Evolutionary conservation across 345 rosid species (phyloP).

Genomic region (Eucalyptus polybractea): DNA sequence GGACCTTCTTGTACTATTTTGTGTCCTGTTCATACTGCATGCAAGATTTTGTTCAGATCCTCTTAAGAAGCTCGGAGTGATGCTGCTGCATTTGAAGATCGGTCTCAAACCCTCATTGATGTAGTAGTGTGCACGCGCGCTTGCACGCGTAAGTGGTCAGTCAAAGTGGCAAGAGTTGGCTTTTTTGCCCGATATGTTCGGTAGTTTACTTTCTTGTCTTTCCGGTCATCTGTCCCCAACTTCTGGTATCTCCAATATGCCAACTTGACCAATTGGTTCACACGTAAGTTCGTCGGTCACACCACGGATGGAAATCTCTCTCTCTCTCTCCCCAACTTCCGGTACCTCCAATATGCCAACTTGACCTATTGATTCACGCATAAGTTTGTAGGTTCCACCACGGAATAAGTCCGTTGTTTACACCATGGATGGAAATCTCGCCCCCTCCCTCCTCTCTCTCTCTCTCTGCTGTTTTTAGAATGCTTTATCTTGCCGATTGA

Average conservation of each 20-base stretch:
- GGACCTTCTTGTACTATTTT: neutral
- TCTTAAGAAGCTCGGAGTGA: neutral
- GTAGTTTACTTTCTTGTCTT: neutral
- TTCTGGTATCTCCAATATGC: neutral
- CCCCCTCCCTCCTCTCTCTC: neutral
- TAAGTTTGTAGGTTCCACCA: neutral
- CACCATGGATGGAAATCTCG: too few relatives aligned
- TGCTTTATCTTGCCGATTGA: neutral
- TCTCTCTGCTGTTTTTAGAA: neutral
- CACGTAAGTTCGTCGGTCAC: neutral
- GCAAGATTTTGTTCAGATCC: neutral
- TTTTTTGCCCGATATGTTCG: neutral
- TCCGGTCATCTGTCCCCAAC: neutral
- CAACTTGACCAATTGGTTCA: neutral
- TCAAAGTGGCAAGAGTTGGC: neutral
- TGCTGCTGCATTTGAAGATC: neutral
- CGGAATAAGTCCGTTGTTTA: too few relatives aligned
- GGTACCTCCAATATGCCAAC: neutral
- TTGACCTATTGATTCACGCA: neutral
- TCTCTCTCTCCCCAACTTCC: neutral
- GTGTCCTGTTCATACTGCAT: neutral
- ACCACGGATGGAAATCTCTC: neutral
- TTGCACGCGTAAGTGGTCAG: neutral
- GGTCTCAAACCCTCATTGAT: neutral
- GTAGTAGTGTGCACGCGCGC: too few relatives aligned